Evolutionary conservation across 2,329 filamentous ascomycete genomes (phyloP).

Genomic region (Scedosporium minutisporum): DNA sequence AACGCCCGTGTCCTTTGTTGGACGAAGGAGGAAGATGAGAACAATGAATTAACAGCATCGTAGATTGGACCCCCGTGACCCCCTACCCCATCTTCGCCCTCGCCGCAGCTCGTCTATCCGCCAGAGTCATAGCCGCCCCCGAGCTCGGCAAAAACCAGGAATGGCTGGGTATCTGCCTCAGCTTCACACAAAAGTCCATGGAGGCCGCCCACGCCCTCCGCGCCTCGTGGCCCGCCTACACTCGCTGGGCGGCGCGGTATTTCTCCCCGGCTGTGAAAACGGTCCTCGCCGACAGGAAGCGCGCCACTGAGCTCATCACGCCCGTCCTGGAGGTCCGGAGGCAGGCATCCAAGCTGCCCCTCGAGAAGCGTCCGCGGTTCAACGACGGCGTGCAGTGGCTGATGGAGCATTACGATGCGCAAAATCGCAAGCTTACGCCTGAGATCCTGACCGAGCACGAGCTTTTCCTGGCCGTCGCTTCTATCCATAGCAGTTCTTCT

Average conservation of each 20-base stretch:
- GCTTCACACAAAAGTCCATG: constrained; percentile 4
- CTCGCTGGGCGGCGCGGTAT: constrained; percentile 1
- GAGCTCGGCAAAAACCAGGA: constrained; percentile 1
- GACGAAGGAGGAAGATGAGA: not conserved
- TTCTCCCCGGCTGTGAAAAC: constrained; percentile 3
- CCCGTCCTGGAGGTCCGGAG: not conserved
- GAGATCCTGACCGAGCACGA: constrained; percentile 3
- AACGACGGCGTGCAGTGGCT: constrained; percentile 5
- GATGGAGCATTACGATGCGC: constrained; percentile 4
- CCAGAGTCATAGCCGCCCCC: constrained; percentile 1
- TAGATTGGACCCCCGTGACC: constrained; percentile 1
- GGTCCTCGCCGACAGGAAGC: constrained; percentile 3
- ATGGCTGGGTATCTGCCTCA: constrained; percentile 4
- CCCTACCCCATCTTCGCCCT: constrained; percentile 5
- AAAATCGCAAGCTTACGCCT: constrained; percentile 2
- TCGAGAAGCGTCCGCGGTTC: constrained; percentile 2
- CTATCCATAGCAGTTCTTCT: constrained; percentile 3
- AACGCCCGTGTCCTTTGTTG: not conserved
- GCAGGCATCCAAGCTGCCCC: not conserved
- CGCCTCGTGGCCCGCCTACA: constrained; percentile 3
- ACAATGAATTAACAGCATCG: not conserved
- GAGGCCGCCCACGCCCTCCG: constrained; percentile 3
- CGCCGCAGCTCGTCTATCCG: not conserved
- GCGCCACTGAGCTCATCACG: not conserved
- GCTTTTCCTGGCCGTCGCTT: constrained; percentile 3